These are phyloP conservation scores for Rhytidiadelphus loreus DNA, from an alignment of 225 moss, liverwort and hornwort species.

Conservation along the genomic window DNA sequence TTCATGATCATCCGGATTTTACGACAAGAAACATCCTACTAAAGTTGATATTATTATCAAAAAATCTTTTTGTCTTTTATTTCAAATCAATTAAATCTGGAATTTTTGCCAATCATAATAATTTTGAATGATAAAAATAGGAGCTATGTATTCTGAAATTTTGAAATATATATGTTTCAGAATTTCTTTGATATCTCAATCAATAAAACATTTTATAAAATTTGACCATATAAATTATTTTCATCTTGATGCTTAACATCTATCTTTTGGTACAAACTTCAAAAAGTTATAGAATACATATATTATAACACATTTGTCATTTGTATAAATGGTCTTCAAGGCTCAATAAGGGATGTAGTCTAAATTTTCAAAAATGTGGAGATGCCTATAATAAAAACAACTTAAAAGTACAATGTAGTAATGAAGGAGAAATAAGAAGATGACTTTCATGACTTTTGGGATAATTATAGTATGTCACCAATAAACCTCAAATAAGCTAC, in stretches of 20 bases:
- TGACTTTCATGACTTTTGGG: fast-evolving
- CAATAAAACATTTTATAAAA: not conserved
- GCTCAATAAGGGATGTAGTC: fast-evolving
- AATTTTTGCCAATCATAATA: not conserved
- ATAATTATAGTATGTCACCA: not conserved
- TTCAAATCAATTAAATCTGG: no score
- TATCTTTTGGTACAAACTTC: not conserved
- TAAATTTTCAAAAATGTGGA: not conserved
- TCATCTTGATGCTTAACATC: not conserved
- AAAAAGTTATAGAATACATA: fast-evolving
- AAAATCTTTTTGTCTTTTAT: no score
- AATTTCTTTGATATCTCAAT: not conserved
- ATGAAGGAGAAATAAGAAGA: fast-evolving
- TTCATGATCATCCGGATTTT: fast-evolving
- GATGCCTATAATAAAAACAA: not conserved
- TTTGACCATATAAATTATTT: not conserved
- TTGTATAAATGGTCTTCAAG: not conserved
- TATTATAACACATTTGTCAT: not conserved
- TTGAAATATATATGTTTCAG: no score
- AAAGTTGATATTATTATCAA: no score
- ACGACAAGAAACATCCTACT: no score
- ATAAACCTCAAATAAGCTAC: not conserved
- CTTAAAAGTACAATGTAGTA: not conserved
- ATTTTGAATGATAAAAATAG: not conserved
- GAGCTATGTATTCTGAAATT: fast-evolving